Conservation (phyloP, 331 rosid genomes). For the Quercus lobata region DNA sequence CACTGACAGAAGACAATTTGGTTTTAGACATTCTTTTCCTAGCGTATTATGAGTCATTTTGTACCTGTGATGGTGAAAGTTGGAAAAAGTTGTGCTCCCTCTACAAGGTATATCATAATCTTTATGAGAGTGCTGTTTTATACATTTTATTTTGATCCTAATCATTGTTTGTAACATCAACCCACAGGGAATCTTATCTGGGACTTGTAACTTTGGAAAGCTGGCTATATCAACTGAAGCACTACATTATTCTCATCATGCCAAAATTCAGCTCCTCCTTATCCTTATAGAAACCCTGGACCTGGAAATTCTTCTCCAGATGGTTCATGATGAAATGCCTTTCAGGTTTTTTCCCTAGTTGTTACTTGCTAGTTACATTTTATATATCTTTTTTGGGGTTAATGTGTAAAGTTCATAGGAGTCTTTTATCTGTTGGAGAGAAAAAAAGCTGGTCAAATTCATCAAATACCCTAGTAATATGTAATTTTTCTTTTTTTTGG, state of each 20-base stretch:
- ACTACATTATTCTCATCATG: constrained; percentile 50
- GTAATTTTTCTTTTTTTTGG: constrained; percentile 5
- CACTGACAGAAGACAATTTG: constrained; percentile 75
- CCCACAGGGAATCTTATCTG: constrained; percentile 68
- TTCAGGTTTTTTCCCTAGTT: constrained; percentile 56
- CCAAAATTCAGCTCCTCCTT: constrained; percentile 73
- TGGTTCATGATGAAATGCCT: constrained; percentile 89
- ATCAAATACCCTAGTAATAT: background rate
- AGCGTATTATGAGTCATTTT: constrained; percentile 75
- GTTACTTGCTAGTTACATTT: constrained; percentile 10
- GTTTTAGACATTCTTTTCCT: constrained; percentile 87
- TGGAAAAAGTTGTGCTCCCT: constrained; percentile 69
- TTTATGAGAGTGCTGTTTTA: constrained; percentile 17
- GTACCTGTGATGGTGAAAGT: constrained; percentile 56
- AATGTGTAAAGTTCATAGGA: background rate
- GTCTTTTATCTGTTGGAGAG: background rate
- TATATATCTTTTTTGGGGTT: constrained; percentile 10
- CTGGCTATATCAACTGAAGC: constrained; percentile 71
- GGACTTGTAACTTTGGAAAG: constrained; percentile 71
- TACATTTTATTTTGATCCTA: constrained; percentile 8
- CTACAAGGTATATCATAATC: constrained; percentile 55
- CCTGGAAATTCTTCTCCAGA: constrained; percentile 83
- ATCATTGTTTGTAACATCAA: constrained; percentile 27
- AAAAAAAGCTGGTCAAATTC: background rate
- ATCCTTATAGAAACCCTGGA: constrained; percentile 81